Evolutionary conservation across 371 early-diverging fungal species (phyloP).

Genomic region (Dichotomocladium elegans): DNA sequence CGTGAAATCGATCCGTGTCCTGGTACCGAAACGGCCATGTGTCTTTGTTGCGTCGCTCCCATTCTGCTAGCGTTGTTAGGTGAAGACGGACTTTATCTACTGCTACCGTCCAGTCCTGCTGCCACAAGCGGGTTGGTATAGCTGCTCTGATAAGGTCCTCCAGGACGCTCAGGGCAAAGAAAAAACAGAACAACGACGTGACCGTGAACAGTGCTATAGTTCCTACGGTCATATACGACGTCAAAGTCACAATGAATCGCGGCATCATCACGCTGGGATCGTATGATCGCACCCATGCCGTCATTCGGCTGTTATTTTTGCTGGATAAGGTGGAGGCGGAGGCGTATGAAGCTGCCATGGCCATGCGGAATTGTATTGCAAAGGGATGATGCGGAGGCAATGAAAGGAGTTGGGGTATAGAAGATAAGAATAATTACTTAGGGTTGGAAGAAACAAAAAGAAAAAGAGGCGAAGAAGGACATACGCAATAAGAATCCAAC

Average conservation of each 20-base stretch:
- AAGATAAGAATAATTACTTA: no score
- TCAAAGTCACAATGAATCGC: conserved; percentile 1
- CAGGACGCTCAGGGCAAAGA: conserved; percentile 19
- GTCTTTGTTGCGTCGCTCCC: conserved; percentile 28
- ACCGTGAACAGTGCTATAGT: conserved; percentile 2
- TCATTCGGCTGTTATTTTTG: no score
- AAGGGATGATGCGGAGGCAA: no score
- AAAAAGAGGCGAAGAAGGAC: no score
- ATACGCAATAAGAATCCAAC: no score
- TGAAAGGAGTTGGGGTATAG: no score
- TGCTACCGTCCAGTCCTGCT: conserved; percentile 17
- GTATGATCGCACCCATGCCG: no score
- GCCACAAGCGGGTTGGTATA: conserved; percentile 20
- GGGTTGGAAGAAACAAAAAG: no score
- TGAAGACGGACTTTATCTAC: conserved; percentile 22
- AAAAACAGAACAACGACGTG: conserved; percentile 18
- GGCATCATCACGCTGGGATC: no score
- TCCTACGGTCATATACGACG: conserved; percentile 6
- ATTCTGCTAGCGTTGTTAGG: conserved; percentile 32
- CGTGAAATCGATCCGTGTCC: conserved; percentile 2
- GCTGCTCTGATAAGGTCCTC: conserved; percentile 23
- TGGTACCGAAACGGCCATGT: conserved; percentile 21
- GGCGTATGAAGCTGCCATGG: no score
- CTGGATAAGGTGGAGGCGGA: no score
- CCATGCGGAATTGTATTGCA: no score